A percentile compares a stretch with the other conserved stretches of the same genome.
Conservation (phyloP, 441 rosid species). For the Isatis lusitanica region DNA sequence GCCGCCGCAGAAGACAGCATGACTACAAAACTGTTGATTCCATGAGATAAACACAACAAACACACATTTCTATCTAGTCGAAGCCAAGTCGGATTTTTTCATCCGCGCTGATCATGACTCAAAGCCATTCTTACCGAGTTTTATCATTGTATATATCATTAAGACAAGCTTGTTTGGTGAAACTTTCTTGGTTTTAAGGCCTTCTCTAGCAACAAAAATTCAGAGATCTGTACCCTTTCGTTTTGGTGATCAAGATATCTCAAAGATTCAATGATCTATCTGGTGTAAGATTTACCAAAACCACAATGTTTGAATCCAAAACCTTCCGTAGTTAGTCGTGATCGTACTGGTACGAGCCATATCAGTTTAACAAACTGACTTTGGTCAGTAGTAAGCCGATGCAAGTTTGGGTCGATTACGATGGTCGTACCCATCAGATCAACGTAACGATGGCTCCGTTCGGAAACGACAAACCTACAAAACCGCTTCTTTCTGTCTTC, state of each 20-base stretch:
- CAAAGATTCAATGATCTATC: no score
- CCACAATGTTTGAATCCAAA: neutral
- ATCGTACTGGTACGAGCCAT: constrained; percentile 1
- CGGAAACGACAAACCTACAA: constrained; percentile 41
- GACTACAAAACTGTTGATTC: constrained; percentile 71
- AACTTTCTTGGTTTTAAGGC: neutral
- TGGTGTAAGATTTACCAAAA: no score
- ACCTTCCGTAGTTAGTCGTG: neutral
- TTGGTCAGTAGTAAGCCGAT: constrained; percentile 46
- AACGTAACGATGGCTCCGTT: constrained; percentile 56
- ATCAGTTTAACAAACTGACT: constrained; percentile 39
- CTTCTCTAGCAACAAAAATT: constrained; percentile 5
- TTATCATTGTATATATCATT: neutral
- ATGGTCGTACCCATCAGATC: constrained; percentile 37
- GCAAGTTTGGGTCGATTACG: constrained; percentile 70
- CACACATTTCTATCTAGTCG: neutral
- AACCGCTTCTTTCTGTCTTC: constrained; percentile 49
- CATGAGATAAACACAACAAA: constrained; percentile 36
- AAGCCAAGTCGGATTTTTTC: neutral
- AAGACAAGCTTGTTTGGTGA: constrained; percentile 6
- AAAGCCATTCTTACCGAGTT: neutral
- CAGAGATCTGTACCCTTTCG: neutral
- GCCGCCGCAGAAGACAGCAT: constrained; percentile 78
- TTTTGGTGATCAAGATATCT: neutral
- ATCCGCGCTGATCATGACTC: neutral